Evolutionary conservation across 176 grass and related monocot species (phyloP).

Genomic region (Paspalum notatum): DNA sequence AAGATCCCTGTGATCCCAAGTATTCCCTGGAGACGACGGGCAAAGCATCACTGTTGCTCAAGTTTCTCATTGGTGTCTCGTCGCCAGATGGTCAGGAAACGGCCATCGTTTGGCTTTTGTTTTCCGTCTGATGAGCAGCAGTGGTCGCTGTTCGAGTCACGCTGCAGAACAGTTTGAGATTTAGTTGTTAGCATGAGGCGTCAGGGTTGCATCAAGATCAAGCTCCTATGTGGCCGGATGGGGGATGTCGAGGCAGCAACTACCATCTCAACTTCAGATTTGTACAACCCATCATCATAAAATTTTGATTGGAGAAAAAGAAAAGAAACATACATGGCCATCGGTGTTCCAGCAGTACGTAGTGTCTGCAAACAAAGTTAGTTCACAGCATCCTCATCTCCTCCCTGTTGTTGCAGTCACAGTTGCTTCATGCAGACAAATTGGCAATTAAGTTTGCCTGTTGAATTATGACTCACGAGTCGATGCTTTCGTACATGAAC

Average conservation of each 20-base stretch:
- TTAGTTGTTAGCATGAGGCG: constrained; percentile 8
- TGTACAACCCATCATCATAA: not conserved
- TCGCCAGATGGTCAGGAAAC: constrained; percentile 25
- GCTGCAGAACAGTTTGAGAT: constrained; percentile 35
- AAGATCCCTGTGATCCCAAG: constrained; percentile 22
- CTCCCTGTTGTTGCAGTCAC: constrained; percentile 36
- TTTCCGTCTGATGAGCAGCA: not conserved
- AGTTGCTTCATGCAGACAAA: constrained; percentile 40
- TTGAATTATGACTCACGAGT: not conserved
- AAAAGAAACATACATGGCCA: constrained; percentile 27
- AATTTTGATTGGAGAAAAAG: not conserved
- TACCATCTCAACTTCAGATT: not conserved
- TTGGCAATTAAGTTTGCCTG: not conserved
- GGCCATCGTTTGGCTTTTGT: not conserved
- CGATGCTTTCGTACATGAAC: not conserved
- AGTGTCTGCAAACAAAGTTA: constrained; percentile 10
- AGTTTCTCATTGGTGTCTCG: constrained; percentile 26
- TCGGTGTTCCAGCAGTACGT: constrained; percentile 30
- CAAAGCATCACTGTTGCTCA: constrained; percentile 1
- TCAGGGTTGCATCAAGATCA: not conserved
- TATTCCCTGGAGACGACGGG: constrained; percentile 34
- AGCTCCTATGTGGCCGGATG: not conserved
- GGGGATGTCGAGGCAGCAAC: constrained; percentile 33
- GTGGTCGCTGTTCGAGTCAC: constrained; percentile 28
- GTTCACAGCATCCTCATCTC: constrained; percentile 13